phyloP scores from a whole-genome alignment of 1,284 basidiomycete species.

The Puccinia coronata region DNA sequence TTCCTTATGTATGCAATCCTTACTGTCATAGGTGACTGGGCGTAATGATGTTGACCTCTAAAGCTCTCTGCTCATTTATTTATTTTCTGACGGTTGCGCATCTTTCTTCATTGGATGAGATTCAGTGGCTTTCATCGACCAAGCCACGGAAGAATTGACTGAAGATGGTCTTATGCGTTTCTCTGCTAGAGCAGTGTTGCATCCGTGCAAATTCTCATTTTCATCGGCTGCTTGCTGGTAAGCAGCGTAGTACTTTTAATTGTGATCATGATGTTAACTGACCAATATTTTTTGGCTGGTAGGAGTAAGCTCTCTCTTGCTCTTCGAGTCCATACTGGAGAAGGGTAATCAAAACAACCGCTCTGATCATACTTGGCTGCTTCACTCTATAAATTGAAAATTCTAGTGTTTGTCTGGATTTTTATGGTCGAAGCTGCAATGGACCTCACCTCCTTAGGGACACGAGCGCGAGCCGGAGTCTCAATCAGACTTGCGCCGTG shows the following conservation, averaged over 20 bases:
- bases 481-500: neutral
- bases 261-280: neutral
- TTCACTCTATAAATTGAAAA: neutral
- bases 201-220: neutral
- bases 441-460: neutral
- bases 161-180: neutral
- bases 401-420: constrained; percentile 8
- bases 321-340: neutral
- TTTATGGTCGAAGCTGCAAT: neutral
- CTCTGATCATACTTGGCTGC: no score
- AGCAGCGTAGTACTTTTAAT: neutral
- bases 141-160: neutral
- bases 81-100: neutral
- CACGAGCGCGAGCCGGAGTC: neutral
- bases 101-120: neutral
- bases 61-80: neutral
- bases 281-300: neutral
- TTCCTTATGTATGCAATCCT: neutral
- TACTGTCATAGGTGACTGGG: neutral
- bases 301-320: neutral
- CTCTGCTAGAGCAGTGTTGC: neutral
- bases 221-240: neutral
- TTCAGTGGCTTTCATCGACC: neutral
- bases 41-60: neutral
- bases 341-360: neutral